Evolutionary conservation across 495 filamentous ascomycete genomes (phyloP).

Genomic region (Clohesyomyces aquaticus): DNA sequence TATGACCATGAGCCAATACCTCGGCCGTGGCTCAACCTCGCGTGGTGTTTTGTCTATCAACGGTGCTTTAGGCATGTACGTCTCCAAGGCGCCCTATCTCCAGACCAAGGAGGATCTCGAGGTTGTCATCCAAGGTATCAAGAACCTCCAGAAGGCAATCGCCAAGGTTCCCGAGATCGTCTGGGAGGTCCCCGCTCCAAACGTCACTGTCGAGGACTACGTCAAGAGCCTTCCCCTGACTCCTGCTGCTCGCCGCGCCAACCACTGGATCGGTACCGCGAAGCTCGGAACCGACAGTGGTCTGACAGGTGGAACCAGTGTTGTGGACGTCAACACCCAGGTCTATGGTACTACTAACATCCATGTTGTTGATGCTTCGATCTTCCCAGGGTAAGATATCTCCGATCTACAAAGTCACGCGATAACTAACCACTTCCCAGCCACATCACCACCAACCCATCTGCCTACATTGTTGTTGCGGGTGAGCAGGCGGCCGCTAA

Average conservation of each 20-base stretch:
- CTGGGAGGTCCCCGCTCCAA: conserved; percentile 56
- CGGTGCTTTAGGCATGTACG: conserved; percentile 58
- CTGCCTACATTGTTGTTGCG: conserved; percentile 61
- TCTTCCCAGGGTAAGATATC: conserved; percentile 58
- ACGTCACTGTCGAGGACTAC: conserved; percentile 57
- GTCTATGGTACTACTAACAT: conserved; percentile 75
- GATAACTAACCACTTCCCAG: conserved; percentile 12
- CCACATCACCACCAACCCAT: conserved; percentile 60
- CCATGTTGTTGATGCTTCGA: conserved; percentile 64
- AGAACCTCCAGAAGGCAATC: conserved; percentile 62
- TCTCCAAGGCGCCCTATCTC: conserved; percentile 60
- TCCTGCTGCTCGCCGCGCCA: conserved; percentile 55
- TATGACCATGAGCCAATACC: conserved; percentile 68
- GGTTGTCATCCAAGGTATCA: conserved; percentile 57
- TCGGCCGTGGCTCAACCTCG: conserved; percentile 64
- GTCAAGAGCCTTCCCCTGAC: conserved; percentile 59
- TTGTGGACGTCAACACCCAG: conserved; percentile 71
- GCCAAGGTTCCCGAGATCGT: conserved; percentile 57
- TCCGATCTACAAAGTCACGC: conserved; percentile 36
- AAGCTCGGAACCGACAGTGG: conserved; percentile 73
- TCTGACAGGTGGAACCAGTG: conserved; percentile 62
- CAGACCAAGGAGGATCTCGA: conserved; percentile 56
- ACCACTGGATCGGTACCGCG: conserved; percentile 70
- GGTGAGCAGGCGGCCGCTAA: conserved; percentile 60
- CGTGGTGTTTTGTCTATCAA: conserved; percentile 67